Conservation (phyloP, 202 grass and related monocot species). For the Schoenoplectus tabernaemontani region DNA sequence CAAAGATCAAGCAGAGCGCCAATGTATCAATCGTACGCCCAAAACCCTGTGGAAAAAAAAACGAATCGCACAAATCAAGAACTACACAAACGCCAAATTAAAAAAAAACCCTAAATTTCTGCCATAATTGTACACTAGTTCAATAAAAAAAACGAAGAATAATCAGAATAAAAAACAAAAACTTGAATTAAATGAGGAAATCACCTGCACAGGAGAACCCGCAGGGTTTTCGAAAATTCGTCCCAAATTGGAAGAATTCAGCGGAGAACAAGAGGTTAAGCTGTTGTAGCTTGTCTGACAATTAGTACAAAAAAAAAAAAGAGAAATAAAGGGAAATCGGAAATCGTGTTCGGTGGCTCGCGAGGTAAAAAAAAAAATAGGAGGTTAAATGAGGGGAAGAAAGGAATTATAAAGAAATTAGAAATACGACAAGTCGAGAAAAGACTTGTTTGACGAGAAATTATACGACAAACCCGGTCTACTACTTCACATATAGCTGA, state of each 20-base stretch:
- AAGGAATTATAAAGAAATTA: background rate
- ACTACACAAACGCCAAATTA: background rate
- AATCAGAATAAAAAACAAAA: background rate
- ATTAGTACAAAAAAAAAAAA: background rate
- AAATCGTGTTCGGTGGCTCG: slow-evolving; percentile 9
- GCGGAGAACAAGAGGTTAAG: background rate
- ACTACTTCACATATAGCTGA: background rate
- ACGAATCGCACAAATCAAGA: slow-evolving; percentile 8
- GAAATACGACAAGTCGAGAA: too few relatives aligned
- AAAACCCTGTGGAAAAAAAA: slow-evolving; percentile 11
- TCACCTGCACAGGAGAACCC: slow-evolving; percentile 11
- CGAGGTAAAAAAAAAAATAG: slow-evolving; percentile 4
- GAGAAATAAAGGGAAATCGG: background rate
- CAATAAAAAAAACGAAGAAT: background rate
- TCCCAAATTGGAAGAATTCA: slow-evolving; percentile 1
- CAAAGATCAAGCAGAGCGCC: background rate
- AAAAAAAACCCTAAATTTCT: slow-evolving; percentile 4
- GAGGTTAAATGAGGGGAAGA: background rate
- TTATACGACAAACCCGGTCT: background rate
- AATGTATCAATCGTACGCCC: slow-evolving; percentile 8
- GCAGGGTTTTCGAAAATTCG: background rate
- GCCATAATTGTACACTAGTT: background rate
- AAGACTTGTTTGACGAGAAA: background rate
- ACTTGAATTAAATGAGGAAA: background rate
- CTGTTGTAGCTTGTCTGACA: background rate